Percentiles rank a stretch among this genome's conserved stretches.
Evolutionary conservation across 495 filamentous ascomycete genomes (phyloP).

Genomic region (Terfezia boudieri): DNA sequence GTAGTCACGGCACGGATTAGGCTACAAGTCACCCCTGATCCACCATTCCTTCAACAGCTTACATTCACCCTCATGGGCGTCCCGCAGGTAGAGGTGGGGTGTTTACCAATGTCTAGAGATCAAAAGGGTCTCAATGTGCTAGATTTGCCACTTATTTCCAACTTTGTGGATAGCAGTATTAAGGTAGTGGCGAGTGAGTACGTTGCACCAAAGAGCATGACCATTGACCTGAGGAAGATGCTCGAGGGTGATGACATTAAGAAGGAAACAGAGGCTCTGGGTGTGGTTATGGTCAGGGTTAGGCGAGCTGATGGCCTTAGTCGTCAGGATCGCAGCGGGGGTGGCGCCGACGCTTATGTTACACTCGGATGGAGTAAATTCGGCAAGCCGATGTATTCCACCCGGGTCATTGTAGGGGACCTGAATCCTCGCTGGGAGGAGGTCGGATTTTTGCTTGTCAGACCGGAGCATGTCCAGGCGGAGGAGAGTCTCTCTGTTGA

Average conservation of each 20-base stretch:
- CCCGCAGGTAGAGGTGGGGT: slow-evolving; percentile 44
- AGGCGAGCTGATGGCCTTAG: slow-evolving; percentile 44
- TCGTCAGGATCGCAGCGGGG: slow-evolving; percentile 29
- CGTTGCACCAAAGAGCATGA: slow-evolving; percentile 50
- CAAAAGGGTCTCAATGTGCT: slow-evolving; percentile 46
- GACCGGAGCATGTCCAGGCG: slow-evolving; percentile 46
- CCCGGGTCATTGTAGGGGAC: slow-evolving; percentile 35
- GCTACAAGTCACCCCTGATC: slow-evolving; percentile 48
- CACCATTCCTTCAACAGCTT: slow-evolving; percentile 45
- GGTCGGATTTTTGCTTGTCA: slow-evolving; percentile 39
- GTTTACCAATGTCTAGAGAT: slow-evolving; percentile 43
- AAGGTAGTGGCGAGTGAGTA: slow-evolving; percentile 48
- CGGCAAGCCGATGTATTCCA: slow-evolving; percentile 42
- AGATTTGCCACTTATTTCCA: slow-evolving; percentile 45
- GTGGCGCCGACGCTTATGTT: slow-evolving; percentile 44
- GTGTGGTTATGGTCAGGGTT: slow-evolving; percentile 39
- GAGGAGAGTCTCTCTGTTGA: slow-evolving; percentile 43
- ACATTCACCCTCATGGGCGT: slow-evolving; percentile 55
- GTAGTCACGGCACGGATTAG: slow-evolving; percentile 41
- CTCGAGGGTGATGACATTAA: slow-evolving; percentile 55
- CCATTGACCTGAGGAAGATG: slow-evolving; percentile 51
- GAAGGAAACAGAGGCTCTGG: slow-evolving; percentile 44
- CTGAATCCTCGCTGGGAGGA: slow-evolving; percentile 48
- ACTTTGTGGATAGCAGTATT: slow-evolving; percentile 49
- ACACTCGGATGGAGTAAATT: slow-evolving; percentile 57